Conservation (phyloP, 73 alveolate genomes). For the Stentor roeselii region DNA sequence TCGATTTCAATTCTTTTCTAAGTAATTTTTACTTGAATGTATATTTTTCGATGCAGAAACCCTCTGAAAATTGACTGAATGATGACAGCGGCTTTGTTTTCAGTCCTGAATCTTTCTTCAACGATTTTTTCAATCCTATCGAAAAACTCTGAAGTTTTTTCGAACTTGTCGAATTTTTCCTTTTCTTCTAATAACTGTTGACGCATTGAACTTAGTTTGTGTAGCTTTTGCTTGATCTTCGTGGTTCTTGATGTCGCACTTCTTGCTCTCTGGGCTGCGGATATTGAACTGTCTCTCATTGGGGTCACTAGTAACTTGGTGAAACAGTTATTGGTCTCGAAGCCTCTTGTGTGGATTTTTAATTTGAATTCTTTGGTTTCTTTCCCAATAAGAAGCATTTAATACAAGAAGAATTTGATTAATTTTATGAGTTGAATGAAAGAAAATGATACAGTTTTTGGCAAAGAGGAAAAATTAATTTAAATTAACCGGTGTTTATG, state of each 20-base stretch:
- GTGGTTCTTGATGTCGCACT: background rate
- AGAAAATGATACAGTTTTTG: no score
- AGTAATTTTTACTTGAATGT: background rate
- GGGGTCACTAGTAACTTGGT: background rate
- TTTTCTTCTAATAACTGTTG: background rate
- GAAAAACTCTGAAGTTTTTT: no score
- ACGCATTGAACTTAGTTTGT: background rate
- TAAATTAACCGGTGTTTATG: no score
- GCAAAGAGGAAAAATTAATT: no score
- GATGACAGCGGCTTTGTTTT: background rate
- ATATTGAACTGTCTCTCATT: background rate
- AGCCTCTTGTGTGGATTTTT: background rate
- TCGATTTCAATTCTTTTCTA: background rate
- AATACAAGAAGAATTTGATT: background rate
- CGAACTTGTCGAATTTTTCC: background rate
- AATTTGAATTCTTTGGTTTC: background rate
- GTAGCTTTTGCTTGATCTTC: background rate
- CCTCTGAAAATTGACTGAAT: background rate
- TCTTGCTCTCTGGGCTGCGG: slow-evolving; percentile 5
- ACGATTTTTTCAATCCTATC: no score
- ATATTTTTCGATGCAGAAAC: background rate
- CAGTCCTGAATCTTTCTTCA: background rate
- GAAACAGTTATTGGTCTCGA: background rate
- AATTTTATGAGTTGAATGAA: no score
- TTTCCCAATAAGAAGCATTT: background rate